Evolutionary conservation across 2,329 filamentous ascomycete species (phyloP).

Genomic region (Dendrostoma leiphaemia): DNA sequence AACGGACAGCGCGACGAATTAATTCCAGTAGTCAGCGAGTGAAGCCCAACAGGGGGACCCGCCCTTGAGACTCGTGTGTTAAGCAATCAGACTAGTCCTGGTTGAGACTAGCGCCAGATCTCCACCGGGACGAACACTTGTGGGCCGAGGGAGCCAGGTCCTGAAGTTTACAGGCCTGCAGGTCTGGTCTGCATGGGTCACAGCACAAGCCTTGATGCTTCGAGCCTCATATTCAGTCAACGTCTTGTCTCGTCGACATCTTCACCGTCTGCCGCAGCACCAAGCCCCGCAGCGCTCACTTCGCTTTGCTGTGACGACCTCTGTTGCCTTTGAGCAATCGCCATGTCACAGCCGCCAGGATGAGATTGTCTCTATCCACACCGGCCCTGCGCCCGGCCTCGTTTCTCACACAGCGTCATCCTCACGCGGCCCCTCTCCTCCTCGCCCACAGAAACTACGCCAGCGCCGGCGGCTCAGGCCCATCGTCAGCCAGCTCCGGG

Average conservation of each 20-base stretch:
- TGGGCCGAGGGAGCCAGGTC: no score
- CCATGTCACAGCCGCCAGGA: slow-evolving; percentile 17
- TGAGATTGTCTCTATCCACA: slow-evolving; percentile 15
- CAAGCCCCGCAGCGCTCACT: background rate
- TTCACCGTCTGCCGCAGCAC: background rate
- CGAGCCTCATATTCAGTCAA: background rate
- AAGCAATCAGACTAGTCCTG: background rate
- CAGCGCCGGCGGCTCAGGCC: slow-evolving; percentile 33
- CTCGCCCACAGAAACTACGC: slow-evolving; percentile 53
- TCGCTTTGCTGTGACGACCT: background rate
- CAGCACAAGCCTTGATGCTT: background rate
- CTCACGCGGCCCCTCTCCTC: slow-evolving; percentile 33
- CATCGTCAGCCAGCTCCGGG: slow-evolving; percentile 41
- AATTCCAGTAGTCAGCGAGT: slow-evolving; percentile 15
- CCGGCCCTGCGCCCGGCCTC: slow-evolving; percentile 18
- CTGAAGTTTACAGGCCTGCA: no score
- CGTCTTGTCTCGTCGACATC: background rate
- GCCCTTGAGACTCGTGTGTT: background rate
- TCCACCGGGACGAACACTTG: background rate
- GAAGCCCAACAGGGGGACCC: slow-evolving; percentile 11
- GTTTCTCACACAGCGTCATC: slow-evolving; percentile 18
- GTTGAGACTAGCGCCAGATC: background rate
- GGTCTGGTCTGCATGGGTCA: background rate
- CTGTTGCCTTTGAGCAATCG: slow-evolving; percentile 13
- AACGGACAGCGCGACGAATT: slow-evolving; percentile 20